Evolutionary conservation across 495 filamentous ascomycete species (phyloP), one percentile per base, ranked within the genome.

Genomic region (Xylaria intraflava): DNA sequence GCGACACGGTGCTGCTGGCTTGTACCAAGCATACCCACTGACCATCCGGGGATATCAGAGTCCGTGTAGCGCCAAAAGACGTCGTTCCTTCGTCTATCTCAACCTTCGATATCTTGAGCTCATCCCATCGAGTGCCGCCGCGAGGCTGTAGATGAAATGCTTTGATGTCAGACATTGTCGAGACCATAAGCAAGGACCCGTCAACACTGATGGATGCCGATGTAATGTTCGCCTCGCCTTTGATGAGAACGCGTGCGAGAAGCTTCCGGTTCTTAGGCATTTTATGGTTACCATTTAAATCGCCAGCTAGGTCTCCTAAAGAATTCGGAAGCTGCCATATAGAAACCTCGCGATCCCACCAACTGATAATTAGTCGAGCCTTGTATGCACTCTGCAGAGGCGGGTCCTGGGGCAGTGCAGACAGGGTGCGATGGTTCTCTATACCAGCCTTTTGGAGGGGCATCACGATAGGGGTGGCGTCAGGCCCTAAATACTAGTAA

Each of bases 321-420:
- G 78, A 67, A 65, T 68, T 66, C 65, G 41, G 74, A 12, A 90
- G 62, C 39, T 82, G 81, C 90, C 90, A 99, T 54, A 99, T 81
- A 53, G 82, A 82, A 22, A 96, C 72, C 60, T 96, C 88, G 56
- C 85, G 78, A 48, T 92, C 87, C 93, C 93, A 99, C 85, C 89
- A 97, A 62, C 88, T 90, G 70, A 92, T 81, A 10, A 98, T 70
- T 16, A 95, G 67, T 31, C 92, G 78, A 27, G 79, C 79, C 17
- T 78, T 81, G 2, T 84, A 78, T 11, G 90, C 82, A 46, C 87
- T 89, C 24, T 80, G 72, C 7, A 96, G 61, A 3, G 82, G 79
- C 1, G 85, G 78, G 16, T 77, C 76, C 68, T 96, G 93, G 0
- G 93, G 92, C 17, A 96, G 74, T 59, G 81, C 79, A 6, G 91